Evolutionary conservation across 148 eudicot genomes (phyloP).

Genomic region (Rhododendron ovatum): DNA sequence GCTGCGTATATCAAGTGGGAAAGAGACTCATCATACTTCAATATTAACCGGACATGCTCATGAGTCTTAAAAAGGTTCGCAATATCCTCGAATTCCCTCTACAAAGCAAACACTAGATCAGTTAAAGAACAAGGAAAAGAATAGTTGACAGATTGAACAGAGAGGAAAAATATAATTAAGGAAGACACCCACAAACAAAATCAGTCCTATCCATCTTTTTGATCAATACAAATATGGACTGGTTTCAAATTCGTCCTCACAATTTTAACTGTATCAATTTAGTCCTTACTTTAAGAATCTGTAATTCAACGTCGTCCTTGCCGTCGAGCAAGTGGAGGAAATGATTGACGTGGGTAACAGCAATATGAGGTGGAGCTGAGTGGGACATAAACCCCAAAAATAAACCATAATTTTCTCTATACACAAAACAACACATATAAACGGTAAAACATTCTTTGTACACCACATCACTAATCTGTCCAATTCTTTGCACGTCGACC

Average conservation of each 20-base stretch:
- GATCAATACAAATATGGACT: not conserved
- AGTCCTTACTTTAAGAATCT: not conserved
- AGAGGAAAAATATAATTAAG: not conserved
- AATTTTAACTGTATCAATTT: not conserved
- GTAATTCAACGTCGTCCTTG: not conserved
- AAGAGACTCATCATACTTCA: constrained; percentile 87
- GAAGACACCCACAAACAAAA: not conserved
- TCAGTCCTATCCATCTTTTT: not conserved
- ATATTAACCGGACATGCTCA: constrained; percentile 57
- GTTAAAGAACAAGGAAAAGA: not conserved
- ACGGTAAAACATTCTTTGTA: not conserved
- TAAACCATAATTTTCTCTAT: not conserved
- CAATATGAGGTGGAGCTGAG: not conserved
- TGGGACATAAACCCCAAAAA: not conserved
- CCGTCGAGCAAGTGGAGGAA: not conserved
- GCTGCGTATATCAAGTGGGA: constrained; percentile 86
- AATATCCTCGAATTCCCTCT: constrained; percentile 92
- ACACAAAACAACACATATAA: not conserved
- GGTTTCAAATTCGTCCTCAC: not conserved
- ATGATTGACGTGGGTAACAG: not conserved
- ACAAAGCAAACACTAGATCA: constrained; percentile 14
- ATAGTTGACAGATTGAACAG: not conserved
- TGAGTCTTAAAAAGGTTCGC: constrained; percentile 64
- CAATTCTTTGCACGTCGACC: not conserved
- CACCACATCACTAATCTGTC: not conserved